Percentiles rank a stretch among this genome's conserved stretches.
Conservation (phyloP, 192 early-diverging fungal genomes). For the Coemansia sp. region DNA sequence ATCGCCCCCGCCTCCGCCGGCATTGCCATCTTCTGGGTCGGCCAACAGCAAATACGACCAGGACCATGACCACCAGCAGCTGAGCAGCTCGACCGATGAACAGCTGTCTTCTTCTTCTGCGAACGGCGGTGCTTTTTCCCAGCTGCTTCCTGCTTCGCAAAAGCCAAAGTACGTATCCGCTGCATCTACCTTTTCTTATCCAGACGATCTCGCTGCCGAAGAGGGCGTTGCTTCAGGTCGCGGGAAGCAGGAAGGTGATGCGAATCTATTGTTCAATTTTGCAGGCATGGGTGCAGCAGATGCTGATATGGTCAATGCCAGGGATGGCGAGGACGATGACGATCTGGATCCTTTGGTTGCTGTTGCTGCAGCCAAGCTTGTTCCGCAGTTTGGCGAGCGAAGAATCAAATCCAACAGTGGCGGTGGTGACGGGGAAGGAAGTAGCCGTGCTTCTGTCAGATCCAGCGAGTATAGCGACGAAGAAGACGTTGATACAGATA, state of each 20-base stretch:
- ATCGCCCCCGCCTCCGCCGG: constrained; percentile 13
- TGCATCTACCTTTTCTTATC: neutral
- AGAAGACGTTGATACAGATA: constrained; percentile 9
- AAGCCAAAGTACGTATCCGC: neutral
- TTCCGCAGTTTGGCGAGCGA: constrained; percentile 5
- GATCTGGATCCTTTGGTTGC: neutral
- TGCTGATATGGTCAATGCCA: neutral
- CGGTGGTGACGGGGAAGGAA: neutral
- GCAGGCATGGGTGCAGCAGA: neutral
- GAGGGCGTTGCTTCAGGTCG: neutral
- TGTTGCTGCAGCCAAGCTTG: constrained; percentile 3
- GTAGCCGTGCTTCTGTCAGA: neutral
- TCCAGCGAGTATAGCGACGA: constrained; percentile 13
- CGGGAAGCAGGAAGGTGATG: neutral
- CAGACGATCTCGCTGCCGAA: neutral
- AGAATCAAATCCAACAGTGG: neutral
- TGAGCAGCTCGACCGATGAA: neutral
- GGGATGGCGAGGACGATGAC: neutral
- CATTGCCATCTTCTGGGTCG: neutral
- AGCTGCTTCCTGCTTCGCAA: neutral
- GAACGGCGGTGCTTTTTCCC: neutral
- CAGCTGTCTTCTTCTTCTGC: neutral
- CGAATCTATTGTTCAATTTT: neutral
- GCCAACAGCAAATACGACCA: neutral
- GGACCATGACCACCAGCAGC: neutral